A percentile compares a stretch with the other conserved stretches of the same genome.
These are phyloP conservation scores for Neurospora terricola DNA, from an alignment of 495 filamentous ascomycete species.

Conservation along the genomic window DNA sequence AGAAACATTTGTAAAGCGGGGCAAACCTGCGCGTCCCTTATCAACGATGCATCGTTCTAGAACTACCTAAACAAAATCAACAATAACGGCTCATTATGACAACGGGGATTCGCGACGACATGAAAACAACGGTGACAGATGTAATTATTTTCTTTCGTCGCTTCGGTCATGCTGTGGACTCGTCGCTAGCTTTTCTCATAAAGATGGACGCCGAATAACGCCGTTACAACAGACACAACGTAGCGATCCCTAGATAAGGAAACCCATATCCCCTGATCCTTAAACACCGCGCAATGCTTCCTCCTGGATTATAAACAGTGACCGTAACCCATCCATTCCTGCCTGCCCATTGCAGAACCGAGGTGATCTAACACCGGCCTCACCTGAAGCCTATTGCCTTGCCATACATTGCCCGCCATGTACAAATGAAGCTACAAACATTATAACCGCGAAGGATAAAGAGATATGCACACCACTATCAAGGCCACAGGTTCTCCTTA, in stretches of 20 bases:
- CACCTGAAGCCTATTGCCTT: not conserved
- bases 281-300: not conserved
- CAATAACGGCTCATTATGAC: not conserved
- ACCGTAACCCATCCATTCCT: not conserved
- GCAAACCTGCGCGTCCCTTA: not conserved
- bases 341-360: not conserved
- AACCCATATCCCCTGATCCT: not conserved
- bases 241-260: not conserved
- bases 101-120: not conserved
- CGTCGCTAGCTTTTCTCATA: not conserved
- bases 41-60: not conserved
- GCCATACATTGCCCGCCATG: not conserved
- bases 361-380: not conserved
- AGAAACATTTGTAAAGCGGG: not conserved
- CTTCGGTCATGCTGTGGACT: not conserved
- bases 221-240: not conserved
- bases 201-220: not conserved
- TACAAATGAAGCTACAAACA: not conserved
- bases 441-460: not conserved
- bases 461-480: not conserved
- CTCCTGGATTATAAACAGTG: not conserved
- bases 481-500: conserved; percentile 35
- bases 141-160: not conserved
- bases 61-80: not conserved
- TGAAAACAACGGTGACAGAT: not conserved